Evolutionary conservation across 495 filamentous ascomycete species (phyloP).

Genomic region (Xylaria sp.): DNA sequence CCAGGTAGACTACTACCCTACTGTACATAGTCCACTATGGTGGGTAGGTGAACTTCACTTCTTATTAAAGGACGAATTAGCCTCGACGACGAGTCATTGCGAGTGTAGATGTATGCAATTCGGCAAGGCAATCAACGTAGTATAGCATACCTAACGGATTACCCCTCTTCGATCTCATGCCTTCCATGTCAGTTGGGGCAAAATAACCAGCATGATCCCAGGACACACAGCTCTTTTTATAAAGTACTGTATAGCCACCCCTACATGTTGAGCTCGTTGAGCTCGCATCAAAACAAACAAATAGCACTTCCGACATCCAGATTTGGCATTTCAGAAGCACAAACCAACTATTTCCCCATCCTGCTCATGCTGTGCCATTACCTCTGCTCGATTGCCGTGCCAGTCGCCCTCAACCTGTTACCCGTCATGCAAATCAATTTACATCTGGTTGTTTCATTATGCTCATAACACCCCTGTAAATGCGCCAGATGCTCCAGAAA

Average conservation of each 20-base stretch:
- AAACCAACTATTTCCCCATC: too few relatives aligned
- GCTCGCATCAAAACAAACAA: not conserved
- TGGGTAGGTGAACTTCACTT: too few relatives aligned
- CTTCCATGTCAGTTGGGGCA: not conserved
- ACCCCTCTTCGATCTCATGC: not conserved
- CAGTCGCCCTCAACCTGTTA: not conserved
- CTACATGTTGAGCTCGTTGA: too few relatives aligned
- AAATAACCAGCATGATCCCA: constrained; percentile 12
- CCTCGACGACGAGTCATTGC: not conserved
- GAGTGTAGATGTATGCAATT: not conserved
- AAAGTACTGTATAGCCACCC: too few relatives aligned
- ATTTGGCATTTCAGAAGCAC: not conserved
- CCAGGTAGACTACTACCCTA: too few relatives aligned
- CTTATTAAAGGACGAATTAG: too few relatives aligned
- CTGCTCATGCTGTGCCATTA: not conserved
- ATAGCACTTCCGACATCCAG: not conserved
- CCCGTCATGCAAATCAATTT: constrained; percentile 13
- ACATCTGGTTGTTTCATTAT: constrained; percentile 18
- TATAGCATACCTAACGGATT: not conserved
- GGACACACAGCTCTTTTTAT: not conserved
- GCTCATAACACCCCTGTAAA: constrained; percentile 23
- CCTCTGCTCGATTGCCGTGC: not conserved
- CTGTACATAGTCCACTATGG: too few relatives aligned
- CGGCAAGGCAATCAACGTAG: not conserved
- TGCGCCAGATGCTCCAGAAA: constrained; percentile 29